Conservation (phyloP, 495 filamentous ascomycete species). For the Trichocladium antarcticum region DNA sequence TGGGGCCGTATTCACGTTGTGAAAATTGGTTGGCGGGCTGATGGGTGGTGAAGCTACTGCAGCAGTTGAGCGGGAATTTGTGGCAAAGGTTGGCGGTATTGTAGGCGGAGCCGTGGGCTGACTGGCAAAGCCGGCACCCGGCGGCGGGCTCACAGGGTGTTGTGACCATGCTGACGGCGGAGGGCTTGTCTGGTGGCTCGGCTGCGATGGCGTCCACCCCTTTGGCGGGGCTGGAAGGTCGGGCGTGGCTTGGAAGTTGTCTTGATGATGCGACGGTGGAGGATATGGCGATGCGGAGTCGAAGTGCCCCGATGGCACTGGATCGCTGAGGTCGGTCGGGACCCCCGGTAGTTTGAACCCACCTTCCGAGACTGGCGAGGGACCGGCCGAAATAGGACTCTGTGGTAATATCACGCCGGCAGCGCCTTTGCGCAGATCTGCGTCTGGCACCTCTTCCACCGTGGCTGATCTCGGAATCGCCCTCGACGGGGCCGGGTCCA, state of each 20-base stretch:
- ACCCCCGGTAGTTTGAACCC: conserved; percentile 24
- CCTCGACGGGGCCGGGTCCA: conserved; percentile 23
- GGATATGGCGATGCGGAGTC: conserved; percentile 17
- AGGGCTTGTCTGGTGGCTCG: conserved; percentile 15
- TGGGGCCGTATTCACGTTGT: conserved; percentile 15
- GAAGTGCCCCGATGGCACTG: conserved; percentile 21
- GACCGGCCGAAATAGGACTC: conserved; percentile 28
- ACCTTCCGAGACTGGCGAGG: conserved; percentile 32
- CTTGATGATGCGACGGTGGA: conserved; percentile 15
- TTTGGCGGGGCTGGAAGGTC: conserved; percentile 12
- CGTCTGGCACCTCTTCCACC: conserved; percentile 46
- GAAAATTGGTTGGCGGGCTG: conserved; percentile 15
- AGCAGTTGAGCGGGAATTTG: conserved; percentile 16
- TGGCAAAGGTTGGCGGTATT: conserved; percentile 23
- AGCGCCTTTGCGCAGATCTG: conserved; percentile 26
- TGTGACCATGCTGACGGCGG: conserved; percentile 17
- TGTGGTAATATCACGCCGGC: conserved; percentile 29
- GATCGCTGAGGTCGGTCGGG: conserved; percentile 20
- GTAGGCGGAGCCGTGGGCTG: conserved; percentile 12
- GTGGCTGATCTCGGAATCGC: conserved; percentile 42
- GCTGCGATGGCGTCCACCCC: conserved; percentile 13
- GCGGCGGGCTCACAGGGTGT: conserved; percentile 1
- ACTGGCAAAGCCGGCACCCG: conserved; percentile 6
- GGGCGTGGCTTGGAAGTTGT: conserved; percentile 12
- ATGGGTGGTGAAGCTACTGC: conserved; percentile 23